These are phyloP conservation scores for Helotiales sp. DNA, from an alignment of 2,329 filamentous ascomycete species.

Conservation along the genomic window DNA sequence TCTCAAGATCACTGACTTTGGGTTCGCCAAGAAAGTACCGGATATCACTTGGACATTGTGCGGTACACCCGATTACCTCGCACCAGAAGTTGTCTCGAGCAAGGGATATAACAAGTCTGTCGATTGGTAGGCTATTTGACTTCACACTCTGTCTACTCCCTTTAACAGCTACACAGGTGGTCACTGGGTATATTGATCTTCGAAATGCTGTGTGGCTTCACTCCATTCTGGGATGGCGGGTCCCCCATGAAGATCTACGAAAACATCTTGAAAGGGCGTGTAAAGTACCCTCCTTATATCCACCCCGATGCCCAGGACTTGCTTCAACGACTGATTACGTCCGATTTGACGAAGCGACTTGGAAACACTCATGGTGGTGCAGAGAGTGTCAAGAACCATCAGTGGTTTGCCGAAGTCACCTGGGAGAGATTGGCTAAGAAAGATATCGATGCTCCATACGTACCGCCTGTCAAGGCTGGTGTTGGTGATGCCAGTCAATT, in stretches of 20 bases:
- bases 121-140: constrained; percentile 75
- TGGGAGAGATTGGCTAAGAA: constrained; percentile 95
- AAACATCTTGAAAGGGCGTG: constrained; percentile 93
- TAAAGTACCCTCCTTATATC: constrained; percentile 97
- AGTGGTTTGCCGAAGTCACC: constrained; percentile 97
- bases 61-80: constrained; percentile 95
- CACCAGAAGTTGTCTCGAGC: constrained; percentile 97
- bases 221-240: constrained; percentile 97
- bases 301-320: constrained; percentile 93
- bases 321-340: constrained; percentile 89
- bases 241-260: constrained; percentile 99
- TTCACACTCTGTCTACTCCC: constrained; percentile 18
- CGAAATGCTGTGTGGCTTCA: constrained; percentile 99
- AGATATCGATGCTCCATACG: constrained; percentile 97
- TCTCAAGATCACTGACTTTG: constrained; percentile 97
- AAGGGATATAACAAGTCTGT: constrained; percentile 99
- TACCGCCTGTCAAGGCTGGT: constrained; percentile 91
- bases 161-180: constrained; percentile 69
- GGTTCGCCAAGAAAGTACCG: constrained; percentile 96
- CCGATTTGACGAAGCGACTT: constrained; percentile 91
- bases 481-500: constrained; percentile 96
- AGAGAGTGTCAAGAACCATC: constrained; percentile 91
- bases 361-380: constrained; percentile 92
- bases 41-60: constrained; percentile 99
- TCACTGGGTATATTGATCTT: constrained; percentile 97